Conservation (phyloP, 495 filamentous ascomycete species). For the Aspergillus ostianus region DNA sequence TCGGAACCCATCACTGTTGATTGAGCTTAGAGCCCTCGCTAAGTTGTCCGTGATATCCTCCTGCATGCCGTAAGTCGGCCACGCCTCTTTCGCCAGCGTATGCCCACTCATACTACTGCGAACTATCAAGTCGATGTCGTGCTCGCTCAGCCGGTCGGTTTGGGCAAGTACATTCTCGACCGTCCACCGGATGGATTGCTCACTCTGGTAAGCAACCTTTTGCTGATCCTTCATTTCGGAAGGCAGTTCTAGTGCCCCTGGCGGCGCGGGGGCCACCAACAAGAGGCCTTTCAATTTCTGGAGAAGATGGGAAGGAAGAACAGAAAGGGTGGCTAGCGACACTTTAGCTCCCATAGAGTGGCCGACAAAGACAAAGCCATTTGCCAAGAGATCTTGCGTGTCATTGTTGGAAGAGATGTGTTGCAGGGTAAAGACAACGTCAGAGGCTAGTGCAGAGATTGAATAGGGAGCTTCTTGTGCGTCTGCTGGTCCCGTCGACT, state of each 20-base stretch:
- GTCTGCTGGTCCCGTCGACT: conserved; percentile 29
- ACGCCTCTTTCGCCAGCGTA: conserved; percentile 32
- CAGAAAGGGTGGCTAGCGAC: conserved; percentile 28
- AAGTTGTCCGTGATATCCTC: conserved; percentile 33
- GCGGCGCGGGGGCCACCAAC: conserved; percentile 36
- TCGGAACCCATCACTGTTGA: not conserved
- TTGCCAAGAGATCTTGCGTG: conserved; percentile 8
- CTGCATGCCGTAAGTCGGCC: conserved; percentile 39
- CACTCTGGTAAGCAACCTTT: conserved; percentile 29
- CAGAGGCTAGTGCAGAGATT: conserved; percentile 27
- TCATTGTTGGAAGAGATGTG: conserved; percentile 14
- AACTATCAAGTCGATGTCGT: conserved; percentile 25
- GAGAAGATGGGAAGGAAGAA: conserved; percentile 10
- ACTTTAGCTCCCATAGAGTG: conserved; percentile 48
- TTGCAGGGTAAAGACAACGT: conserved; percentile 27
- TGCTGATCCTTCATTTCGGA: conserved; percentile 38
- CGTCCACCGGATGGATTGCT: conserved; percentile 30
- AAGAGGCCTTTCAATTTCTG: conserved; percentile 30
- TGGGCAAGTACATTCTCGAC: conserved; percentile 36
- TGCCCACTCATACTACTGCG: conserved; percentile 32
- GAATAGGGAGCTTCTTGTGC: conserved; percentile 22
- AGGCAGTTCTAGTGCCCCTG: conserved; percentile 30
- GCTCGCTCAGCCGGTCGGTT: conserved; percentile 14
- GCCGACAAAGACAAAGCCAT: conserved; percentile 36
- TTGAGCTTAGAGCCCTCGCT: conserved; percentile 1